Evolutionary conservation across 179 eudicot species (phyloP), one percentile per base, ranked within the genome.

Genomic region (Beta lomatogona): DNA sequence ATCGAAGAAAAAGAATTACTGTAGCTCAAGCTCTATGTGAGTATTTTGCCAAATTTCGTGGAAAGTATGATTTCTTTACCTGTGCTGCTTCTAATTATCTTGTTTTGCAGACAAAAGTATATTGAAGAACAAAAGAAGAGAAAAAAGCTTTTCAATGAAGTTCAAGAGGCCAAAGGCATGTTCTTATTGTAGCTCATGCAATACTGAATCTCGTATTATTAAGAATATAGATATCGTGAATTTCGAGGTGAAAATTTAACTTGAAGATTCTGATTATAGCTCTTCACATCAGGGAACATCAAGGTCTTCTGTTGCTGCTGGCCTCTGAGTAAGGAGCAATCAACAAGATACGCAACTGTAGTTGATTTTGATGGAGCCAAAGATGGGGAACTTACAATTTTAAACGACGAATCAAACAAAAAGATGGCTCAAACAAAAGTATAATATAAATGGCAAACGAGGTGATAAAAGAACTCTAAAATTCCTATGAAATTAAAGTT

Each of bases 231-330:
- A 6, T 3, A 0, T 22, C 22, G 31, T 72, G 22, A 45, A 41
- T 58, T 71, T 76, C 19, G 69, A 21, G 25, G 52, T 50, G 71
- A 54, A 50, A 73, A 36, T 76, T 28, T 71, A 71, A 70, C 82
- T 50, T 73, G 41, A 78, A 74, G 79, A 81, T 63, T 53, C 91
- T 88, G 79, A 87, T 81, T 46, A 46, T 81, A 46, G 21, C 82
- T 83, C 57, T 81, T 84, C 53, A 61, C 77, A 82, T 82, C 95
- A 95, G 98, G 98, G 73, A 95, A 91, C 82, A 95, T 95, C 59
- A 91, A 97, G 87, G 99, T 95, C 41, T 95, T 94, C 82, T 95
- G 99, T 75, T 91, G 99, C 21, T 94, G 99, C 82, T 89, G 99
- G 60, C 99, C 98, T 71, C 81, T 91, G 77, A 92, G 86, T 89